Percentiles rank a stretch among this genome's conserved stretches.
These are phyloP conservation scores for Chytriomyces confervae DNA, from an alignment of 192 early-diverging fungal species.

Conservation along the genomic window DNA sequence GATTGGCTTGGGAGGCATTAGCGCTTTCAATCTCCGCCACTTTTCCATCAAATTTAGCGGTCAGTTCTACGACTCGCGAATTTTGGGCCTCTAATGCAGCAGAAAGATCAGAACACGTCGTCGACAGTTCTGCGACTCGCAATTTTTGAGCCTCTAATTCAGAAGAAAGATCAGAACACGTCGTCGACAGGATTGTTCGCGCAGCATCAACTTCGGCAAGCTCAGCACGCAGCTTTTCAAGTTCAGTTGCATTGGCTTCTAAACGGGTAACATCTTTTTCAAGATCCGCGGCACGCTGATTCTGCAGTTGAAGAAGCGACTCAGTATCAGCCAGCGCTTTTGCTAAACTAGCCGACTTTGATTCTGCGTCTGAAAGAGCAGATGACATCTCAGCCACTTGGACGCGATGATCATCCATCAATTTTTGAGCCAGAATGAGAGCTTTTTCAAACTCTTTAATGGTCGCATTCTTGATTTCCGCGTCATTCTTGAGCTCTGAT, in stretches of 20 bases:
- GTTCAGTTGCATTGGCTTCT: neutral
- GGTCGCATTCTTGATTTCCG: neutral
- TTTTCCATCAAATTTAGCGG: no score
- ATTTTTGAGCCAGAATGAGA: slow-evolving; percentile 20
- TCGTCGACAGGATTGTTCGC: no score
- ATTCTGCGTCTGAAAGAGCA: neutral
- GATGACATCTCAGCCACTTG: slow-evolving; percentile 4
- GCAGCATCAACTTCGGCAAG: no score
- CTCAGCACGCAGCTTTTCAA: neutral
- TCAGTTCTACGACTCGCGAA: no score
- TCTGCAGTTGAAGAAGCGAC: neutral
- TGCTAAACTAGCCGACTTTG: no score
- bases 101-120: no score
- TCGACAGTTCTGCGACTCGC: no score
- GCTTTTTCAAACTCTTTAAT: slow-evolving; percentile 30
- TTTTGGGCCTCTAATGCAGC: no score
- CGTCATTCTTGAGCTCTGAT: neutral
- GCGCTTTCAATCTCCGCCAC: no score
- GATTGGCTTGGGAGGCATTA: neutral
- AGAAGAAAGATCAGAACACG: no score
- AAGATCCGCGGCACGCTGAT: neutral
- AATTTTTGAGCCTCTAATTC: no score
- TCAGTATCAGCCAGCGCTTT: neutral
- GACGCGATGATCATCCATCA: slow-evolving; percentile 18
- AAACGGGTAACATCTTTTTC: neutral